Conservation (phyloP, 257 asterid species). For the Penstemon newberryi region DNA sequence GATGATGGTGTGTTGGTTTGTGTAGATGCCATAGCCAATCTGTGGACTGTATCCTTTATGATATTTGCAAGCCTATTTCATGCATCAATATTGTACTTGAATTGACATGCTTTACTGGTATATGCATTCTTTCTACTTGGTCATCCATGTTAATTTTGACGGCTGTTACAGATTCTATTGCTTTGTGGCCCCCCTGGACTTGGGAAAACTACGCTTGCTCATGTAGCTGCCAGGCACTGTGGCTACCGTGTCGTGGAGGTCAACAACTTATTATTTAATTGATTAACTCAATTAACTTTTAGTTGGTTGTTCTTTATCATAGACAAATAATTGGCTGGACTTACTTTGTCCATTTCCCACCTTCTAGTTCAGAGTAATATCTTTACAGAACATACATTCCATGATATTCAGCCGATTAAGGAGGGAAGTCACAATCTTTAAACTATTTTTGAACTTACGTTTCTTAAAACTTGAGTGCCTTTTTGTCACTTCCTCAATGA, state of each 20-base stretch:
- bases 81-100: too few species aligned
- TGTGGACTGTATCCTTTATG: too few species aligned
- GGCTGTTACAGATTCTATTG: constrained; percentile 69
- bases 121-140: constrained; percentile 5
- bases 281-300: constrained; percentile 30
- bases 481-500: constrained; percentile 3
- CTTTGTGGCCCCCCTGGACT: constrained; percentile 99
- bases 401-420: constrained; percentile 13
- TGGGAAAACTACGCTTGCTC: constrained; percentile 99
- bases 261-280: constrained; percentile 17
- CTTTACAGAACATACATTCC: constrained; percentile 1
- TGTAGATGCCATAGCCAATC: too few species aligned
- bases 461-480: constrained; percentile 6
- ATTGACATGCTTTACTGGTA: constrained; percentile 17
- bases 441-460: not conserved
- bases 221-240: constrained; percentile 96
- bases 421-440: constrained; percentile 10
- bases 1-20: too few species aligned
- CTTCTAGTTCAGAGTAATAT: constrained; percentile 4
- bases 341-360: constrained; percentile 15
- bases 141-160: constrained; percentile 25
- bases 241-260: constrained; percentile 99
- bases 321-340: constrained; percentile 24
- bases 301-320: constrained; percentile 18
- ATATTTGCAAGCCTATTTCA: too few species aligned